Base-by-base conservation (phyloP, 2,329 filamentous ascomycete species). In the Colletotrichum lini region DNA sequence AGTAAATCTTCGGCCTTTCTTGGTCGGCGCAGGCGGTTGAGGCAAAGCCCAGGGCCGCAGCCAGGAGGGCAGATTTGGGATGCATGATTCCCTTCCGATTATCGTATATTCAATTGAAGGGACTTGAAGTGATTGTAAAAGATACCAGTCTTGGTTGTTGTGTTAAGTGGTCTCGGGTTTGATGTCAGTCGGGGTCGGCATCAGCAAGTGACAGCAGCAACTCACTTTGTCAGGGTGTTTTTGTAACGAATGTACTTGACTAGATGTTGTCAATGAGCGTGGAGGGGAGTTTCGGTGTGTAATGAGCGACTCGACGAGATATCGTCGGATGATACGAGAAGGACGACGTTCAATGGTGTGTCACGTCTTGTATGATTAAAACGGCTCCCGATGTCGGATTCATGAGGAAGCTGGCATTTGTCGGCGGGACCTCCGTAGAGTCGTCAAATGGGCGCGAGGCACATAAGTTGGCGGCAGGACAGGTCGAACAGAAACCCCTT, bases 181-280 rank as follows among this genome's bases (percentile, higher is more conserved):
- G 16, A 1, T 73, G 70, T 74, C 26, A 73, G 59, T 58, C 35
- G 50, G 38, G 61, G 53, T 57, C 52, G 42, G 45, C 40, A 30
- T 56, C 21, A 62, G 75, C 77, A 73, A 42, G 57, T 26, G 47
- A n/a, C 21, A 35, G 35, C 49, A 44, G 35, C 21, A 35, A 74
- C 73, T 68, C 62, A 74, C 65, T 65, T 57, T 67, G 86, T 87
- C 85, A 88, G 85, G 81, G 79, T 77, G 75, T 77, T 77, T 35
- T 79, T 81, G 76, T 76, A 89, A 87, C 83, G 88, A 90, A 83
- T 88, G 88, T 88, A 88, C 84, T 87, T 89, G 88, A 89, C 86
- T 83, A 80, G 79, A 76, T 38, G 79, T 75, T 83, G 82, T 86
- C 84, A 88, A 89, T 78, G 85, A 88, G 82, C 79, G 86, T 86